Evolutionary conservation across 768 basidiomycete genomes (phyloP), one percentile per base, ranked within the genome.

Genomic region (Kwoniella sp.): DNA sequence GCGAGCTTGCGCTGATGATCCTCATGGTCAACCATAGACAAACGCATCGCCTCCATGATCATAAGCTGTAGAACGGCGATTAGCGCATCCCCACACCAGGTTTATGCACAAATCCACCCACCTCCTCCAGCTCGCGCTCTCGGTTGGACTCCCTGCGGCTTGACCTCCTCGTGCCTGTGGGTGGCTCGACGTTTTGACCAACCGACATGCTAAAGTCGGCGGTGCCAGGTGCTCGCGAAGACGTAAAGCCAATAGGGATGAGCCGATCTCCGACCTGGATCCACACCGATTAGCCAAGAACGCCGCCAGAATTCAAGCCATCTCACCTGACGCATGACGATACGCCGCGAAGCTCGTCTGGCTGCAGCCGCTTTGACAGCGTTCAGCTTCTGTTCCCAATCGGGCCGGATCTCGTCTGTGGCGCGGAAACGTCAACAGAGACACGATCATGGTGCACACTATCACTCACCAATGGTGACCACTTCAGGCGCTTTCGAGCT

Each of bases 11-110:
- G 80, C 69, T 90, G 89, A 49, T 90, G 87, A 65, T 90, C 90
- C 75, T 96, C 92, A 66, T 98, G 91, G 52, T 98, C 93, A 41
- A 95, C 71, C 60, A 96, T 78, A 23, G 90, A 95, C 51, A 95
- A 77, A 48, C 93, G 83, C 91, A 99, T 98, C 4, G 95, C 95
- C 76, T 98, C 95, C 88, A 92, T 92, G 48, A 99, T 78, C 93
- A 98, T 96, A 37, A 99, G 76, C 89, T 99, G 58, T 19, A 37
- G 31, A 26, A 49, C 15, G 10, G 11, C 12, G 15, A 10, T n/a
- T 10, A n/a, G 31, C 5, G 28, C 22, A 51, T 26, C 19, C n/a
- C 25, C 6, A 48, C 20, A 15, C 15, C 6, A 5, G 5, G 5
- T 36, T 36, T 37, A 47, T 33, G 19, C 8, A 25, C 33, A 37